phyloP scores from a whole-genome alignment of 83 land plant species.

The Picea mariana region DNA sequence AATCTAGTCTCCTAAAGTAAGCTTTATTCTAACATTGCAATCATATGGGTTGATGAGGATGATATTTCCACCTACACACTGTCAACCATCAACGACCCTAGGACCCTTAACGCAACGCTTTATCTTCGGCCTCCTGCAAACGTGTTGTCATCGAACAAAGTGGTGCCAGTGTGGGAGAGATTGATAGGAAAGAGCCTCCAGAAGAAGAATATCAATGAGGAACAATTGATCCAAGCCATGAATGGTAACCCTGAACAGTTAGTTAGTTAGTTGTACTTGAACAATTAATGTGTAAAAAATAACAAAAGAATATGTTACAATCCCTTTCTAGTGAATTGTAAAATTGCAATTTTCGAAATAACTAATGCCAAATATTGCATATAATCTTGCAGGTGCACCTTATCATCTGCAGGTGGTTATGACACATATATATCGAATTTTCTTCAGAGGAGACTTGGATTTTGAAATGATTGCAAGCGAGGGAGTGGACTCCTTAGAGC shows the following conservation, averaged over 20 bases:
- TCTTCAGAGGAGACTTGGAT: no score
- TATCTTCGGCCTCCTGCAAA: conserved; percentile 51
- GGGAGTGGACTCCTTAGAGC: no score
- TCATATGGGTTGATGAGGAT: conserved; percentile 44
- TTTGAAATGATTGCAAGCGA: no score
- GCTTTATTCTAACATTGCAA: no score
- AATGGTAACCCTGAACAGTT: conserved; percentile 16
- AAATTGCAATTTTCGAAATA: no score
- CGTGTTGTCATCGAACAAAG: conserved; percentile 34
- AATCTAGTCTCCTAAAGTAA: no score
- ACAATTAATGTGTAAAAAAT: no score
- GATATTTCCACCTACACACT: conserved; percentile 51
- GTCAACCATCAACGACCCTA: conserved; percentile 41
- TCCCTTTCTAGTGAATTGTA: no score
- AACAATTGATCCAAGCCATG: conserved; percentile 30
- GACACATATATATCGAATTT: no score
- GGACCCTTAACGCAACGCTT: conserved; percentile 49
- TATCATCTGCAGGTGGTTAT: no score
- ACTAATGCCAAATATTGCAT: no score
- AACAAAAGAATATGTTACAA: neutral
- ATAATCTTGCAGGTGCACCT: no score
- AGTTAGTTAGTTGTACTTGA: neutral
- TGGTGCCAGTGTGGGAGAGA: conserved; percentile 48
- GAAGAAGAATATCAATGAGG: conserved; percentile 16
- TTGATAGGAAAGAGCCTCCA: conserved; percentile 29